Evolutionary conservation across 2,329 filamentous ascomycete genomes (phyloP), one percentile per base, ranked within the genome.

Genomic region (Epichloe sibirici): DNA sequence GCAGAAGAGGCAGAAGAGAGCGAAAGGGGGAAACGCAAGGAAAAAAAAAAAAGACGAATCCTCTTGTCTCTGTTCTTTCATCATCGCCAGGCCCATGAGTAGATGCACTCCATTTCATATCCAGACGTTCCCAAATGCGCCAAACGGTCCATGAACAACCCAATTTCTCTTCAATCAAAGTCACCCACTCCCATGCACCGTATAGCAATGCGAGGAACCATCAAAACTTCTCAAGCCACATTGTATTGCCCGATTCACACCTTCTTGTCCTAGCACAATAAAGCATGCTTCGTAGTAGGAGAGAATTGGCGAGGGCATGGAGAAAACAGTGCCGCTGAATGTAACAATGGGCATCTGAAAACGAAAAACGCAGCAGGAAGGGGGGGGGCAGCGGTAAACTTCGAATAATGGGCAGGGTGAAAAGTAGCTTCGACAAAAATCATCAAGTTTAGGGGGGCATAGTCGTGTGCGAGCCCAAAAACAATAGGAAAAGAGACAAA

Each of bases 61-160:
- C 13, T 23, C 34, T 39, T 3, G 21, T 23, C 37, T 28, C 46
- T 17, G n/a, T 47, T 47, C 3, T 45, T 13, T 38, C 49, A 17
- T 51, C 34, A 34, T 51, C 40, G 35, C 42, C 12, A 17, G n/a
- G 21, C 31, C 34, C 28, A n/a, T 37, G 34, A 37, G 28, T 8
- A 47, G 23, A 38, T 47, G 45, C 31, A 47, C 34, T 47, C 35
- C 43, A 25, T 51, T 44, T 39, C 42, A 12, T 51, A 45, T 45
- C 49, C 42, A 28, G 23, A 51, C 49, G 44, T 45, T 45, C 34
- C 49, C 49, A 31, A 40, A 45, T 51, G 49, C 49, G 49, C 49
- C 49, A 45, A 34, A 37, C 23, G 34, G 43, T 45, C 43, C 38
- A 51, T 39, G 11, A 45, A 23, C 49, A 35, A 51, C 40, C 40